phyloP scores from a whole-genome alignment of 495 filamentous ascomycete species.

The Penicillium crystallinum region DNA sequence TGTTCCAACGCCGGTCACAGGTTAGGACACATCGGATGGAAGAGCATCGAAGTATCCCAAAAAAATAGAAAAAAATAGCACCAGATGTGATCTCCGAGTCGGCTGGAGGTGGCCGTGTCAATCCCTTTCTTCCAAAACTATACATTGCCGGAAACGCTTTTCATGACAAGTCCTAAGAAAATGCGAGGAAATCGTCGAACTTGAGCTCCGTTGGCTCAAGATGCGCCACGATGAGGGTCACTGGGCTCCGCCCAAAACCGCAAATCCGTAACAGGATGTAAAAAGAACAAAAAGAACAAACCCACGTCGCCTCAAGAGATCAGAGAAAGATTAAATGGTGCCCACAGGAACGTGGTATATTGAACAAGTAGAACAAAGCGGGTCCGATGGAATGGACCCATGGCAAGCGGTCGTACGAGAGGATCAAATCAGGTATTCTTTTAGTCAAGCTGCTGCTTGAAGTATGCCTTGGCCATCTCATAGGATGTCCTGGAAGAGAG shows the following conservation, averaged over 20 bases:
- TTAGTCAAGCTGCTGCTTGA: constrained; percentile 44
- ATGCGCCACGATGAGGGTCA: constrained; percentile 8
- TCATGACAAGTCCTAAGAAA: constrained; percentile 14
- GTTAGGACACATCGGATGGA: constrained; percentile 27
- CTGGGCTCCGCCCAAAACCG: constrained; percentile 12
- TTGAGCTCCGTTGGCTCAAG: neutral
- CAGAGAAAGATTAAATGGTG: constrained; percentile 11
- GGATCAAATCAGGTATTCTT: constrained; percentile 8
- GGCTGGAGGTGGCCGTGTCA: constrained; percentile 5
- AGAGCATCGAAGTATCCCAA: constrained; percentile 17
- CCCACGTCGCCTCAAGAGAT: constrained; percentile 13
- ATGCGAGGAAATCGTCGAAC: constrained; percentile 14
- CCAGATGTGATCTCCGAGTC: constrained; percentile 12
- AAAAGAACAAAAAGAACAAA: constrained; percentile 9
- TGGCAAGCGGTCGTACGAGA: constrained; percentile 9
- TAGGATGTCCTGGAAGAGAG: constrained; percentile 58
- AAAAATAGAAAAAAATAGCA: constrained; percentile 1
- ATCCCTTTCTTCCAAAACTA: constrained; percentile 16
- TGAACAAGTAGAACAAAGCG: constrained; percentile 6
- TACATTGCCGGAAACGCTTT: constrained; percentile 26
- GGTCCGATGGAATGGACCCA: constrained; percentile 3
- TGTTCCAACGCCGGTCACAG: constrained; percentile 33
- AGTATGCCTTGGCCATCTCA: constrained; percentile 74
- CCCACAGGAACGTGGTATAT: constrained; percentile 10
- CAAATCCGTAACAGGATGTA: constrained; percentile 5